Evolutionary conservation across 208 protist genomes (phyloP), one percentile per base, ranked within the genome.

Genomic region (Trypanosoma conorhini): DNA sequence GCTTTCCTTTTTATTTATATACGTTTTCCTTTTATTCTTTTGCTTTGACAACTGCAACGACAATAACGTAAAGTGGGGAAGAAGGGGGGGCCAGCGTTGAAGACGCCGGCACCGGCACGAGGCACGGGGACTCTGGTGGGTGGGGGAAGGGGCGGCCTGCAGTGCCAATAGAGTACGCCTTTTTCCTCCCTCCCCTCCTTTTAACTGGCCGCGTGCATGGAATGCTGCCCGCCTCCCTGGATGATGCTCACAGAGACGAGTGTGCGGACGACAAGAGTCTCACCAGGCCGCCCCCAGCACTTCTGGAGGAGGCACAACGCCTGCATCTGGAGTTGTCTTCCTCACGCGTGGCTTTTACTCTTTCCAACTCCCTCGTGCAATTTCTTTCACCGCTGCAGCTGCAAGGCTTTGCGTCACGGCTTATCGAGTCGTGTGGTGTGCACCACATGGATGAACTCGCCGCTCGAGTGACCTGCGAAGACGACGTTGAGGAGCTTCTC

Each of bases 331-430:
- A 35, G 58, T 17, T 17, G 40, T 24, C 51, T 30, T 12, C 40
- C 40, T 22, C 56, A 21, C 33, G 12, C 44, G 26, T 52, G 48
- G 24, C 30, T 26, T 30, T 72, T 15, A 79, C 74, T 22, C 31
- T 96, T 13, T 64, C 69, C 30, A 75, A 94, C 62, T 72, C 84
- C 0, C 73, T 96, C n/a, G 86, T 94, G 21, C 66, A 83, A 59
- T 94, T 96, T 74, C 74, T 96, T 10, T 82, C 88, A 2, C 66
- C 74, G 0, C 65, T 91, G 30, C 82, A 93, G 63, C 68, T 96
- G 28, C 91, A 96, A 52, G 91, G 91, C 13, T 96, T 85, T 74
- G 78, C 79, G 1, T 64, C 77, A 12, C 63, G 70, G 7, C 55
- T 94, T 35, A 67, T 94, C 44, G 57, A 77, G 5, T 66, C 65